Evolutionary conservation across 768 basidiomycete species (phyloP), one percentile per base, ranked within the genome.

Genomic region (Phlegmacium glaucopus): DNA sequence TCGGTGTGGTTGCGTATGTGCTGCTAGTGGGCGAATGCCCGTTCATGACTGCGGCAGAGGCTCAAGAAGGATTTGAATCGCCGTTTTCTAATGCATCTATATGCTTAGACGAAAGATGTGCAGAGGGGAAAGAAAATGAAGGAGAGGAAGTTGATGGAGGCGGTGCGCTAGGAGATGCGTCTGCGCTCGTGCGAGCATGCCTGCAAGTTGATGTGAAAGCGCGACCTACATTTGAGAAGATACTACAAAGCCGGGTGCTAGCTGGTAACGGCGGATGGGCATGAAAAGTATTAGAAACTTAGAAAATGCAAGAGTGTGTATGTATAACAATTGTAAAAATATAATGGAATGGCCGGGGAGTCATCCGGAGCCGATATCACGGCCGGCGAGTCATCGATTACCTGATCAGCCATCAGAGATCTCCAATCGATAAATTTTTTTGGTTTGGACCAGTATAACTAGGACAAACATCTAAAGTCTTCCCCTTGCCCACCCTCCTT

Each of bases 1-100:
- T 95, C 50, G 95, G 95, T 11, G 94, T 98, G 17, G 92, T 99
- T 16, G 93, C 86, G 10, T 99, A 94, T 64, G 95, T 99, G 47
- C 80, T 99, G 52, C 78, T 98, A 13, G 80, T 87, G 16, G 91
- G 92, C 6, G 92, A 95, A 70, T 94, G 92, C 60, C 91, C 91
- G 1, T 94, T 94, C 71, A 82, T 85, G 69, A 91, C 88, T 13
- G 86, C 94, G 1, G 87, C 84, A 32, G 94, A 97, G 63, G 91
- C 94, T 0, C 90, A 94, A 57, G 87, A 84, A 38, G 91, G 93
- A 1, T 72, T 95, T 8, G 68, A 73, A 38, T 87, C 87, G 0
- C 85, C 85, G 0, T 87, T 89, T 59, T 78, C 87, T 1, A 85
- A 78, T 48, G 84, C 88, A 3, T 80, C 86, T 16, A 89, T 90